Evolutionary conservation across 192 early-diverging fungal genomes (phyloP).

Genomic region (Thoreauomyces humboldtii): DNA sequence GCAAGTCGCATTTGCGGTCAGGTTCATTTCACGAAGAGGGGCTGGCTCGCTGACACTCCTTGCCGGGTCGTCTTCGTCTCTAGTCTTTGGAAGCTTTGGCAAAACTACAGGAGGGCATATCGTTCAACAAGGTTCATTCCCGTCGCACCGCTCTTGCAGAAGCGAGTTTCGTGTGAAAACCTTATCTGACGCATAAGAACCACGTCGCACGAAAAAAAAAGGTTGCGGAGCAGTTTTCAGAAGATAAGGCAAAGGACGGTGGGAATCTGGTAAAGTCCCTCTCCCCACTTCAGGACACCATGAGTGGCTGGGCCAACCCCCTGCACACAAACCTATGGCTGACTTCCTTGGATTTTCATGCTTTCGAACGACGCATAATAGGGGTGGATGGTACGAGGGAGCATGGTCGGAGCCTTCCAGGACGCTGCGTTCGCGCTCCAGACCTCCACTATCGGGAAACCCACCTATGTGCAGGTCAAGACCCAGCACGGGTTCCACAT

Average conservation of each 20-base stretch:
- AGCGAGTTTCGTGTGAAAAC: neutral
- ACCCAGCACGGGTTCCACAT: constrained; percentile 29
- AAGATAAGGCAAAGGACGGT: constrained; percentile 35
- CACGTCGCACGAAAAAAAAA: neutral
- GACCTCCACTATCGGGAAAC: constrained; percentile 16
- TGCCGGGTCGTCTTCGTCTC: no score
- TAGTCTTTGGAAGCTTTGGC: constrained; percentile 33
- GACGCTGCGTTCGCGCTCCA: constrained; percentile 26
- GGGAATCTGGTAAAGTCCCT: constrained; percentile 17
- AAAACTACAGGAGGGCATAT: constrained; percentile 17
- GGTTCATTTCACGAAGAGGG: no score
- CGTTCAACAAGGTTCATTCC: constrained; percentile 28
- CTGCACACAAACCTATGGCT: no score
- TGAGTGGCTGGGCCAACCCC: neutral
- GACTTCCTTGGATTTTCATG: no score
- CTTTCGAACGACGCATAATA: no score
- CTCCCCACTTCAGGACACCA: neutral
- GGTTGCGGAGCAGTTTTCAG: constrained; percentile 32
- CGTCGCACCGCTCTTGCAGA: neutral
- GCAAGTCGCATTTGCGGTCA: no score
- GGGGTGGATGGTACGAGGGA: constrained; percentile 31
- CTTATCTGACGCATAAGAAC: neutral
- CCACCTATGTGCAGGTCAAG: constrained; percentile 26
- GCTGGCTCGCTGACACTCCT: no score
- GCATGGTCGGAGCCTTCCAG: constrained; percentile 24